A percentile compares a stretch with the other conserved stretches of the same genome.
Conservation (phyloP, 1,139 yeast genomes). For the Saccharomyces hybrid region DNA sequence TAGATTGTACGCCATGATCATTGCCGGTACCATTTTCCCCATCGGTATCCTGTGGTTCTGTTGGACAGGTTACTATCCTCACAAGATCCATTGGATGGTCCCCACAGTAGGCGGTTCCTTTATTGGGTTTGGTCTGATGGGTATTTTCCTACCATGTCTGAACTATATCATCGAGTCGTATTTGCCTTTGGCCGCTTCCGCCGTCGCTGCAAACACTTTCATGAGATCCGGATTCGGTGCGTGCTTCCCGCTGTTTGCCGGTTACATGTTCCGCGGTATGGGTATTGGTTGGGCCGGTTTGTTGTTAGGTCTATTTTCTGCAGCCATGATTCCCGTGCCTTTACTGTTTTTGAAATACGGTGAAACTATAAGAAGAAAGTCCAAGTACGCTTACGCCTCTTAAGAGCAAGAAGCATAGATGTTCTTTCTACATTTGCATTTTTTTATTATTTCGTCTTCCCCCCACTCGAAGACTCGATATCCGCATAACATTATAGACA, state of each 20-base stretch:
- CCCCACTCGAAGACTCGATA: background rate
- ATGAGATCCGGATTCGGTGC: conserved; percentile 61
- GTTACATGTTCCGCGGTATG: conserved; percentile 65
- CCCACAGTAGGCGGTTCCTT: conserved; percentile 69
- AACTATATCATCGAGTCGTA: conserved; percentile 78
- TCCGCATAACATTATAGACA: background rate
- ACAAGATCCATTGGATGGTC: conserved; percentile 72
- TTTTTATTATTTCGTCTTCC: background rate
- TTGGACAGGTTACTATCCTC: conserved; percentile 72
- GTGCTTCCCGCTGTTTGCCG: conserved; percentile 72
- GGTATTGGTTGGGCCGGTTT: conserved; percentile 81
- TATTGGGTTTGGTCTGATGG: conserved; percentile 66
- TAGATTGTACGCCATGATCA: conserved; percentile 64
- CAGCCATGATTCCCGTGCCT: conserved; percentile 59
- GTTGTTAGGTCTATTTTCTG: conserved; percentile 61
- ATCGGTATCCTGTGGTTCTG: conserved; percentile 77
- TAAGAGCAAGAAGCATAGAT: conserved; percentile 28
- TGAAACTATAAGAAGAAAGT: conserved; percentile 45
- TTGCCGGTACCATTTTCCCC: conserved; percentile 60
- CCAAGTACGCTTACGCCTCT: conserved; percentile 43
- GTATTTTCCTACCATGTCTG: conserved; percentile 69
- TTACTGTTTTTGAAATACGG: conserved; percentile 55
- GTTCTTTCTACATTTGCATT: background rate
- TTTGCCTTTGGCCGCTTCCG: conserved; percentile 76
- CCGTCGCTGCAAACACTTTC: conserved; percentile 81